A percentile compares a stretch with the other conserved stretches of the same genome.
Evolutionary conservation across 352 stramenopile genomes (phyloP).

Genomic region (Sclerospora graminicola): DNA sequence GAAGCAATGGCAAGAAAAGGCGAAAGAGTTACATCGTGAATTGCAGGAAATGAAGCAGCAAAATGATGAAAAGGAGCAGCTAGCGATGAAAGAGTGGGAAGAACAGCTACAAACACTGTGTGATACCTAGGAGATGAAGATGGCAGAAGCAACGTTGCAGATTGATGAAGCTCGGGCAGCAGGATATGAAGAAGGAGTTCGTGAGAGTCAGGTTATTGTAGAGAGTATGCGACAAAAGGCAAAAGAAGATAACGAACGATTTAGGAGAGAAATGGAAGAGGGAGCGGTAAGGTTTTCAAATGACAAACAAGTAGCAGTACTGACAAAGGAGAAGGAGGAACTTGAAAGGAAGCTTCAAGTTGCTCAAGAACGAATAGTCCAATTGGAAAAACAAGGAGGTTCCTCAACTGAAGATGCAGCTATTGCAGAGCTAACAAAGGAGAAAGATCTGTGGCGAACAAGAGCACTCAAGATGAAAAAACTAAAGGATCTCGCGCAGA

Average conservation of each 20-base stretch:
- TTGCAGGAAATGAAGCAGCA: conserved; percentile 28
- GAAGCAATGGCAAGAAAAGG: conserved; percentile 64
- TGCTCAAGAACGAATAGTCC: conserved; percentile 2
- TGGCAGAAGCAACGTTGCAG: conserved; percentile 57
- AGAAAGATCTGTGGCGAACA: conserved; percentile 71
- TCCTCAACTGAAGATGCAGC: background rate
- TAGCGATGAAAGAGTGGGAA: conserved; percentile 37
- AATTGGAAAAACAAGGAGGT: conserved; percentile 17
- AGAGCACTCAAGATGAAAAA: conserved; percentile 83
- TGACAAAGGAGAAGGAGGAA: conserved; percentile 23
- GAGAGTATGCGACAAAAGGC: conserved; percentile 42
- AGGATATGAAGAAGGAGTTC: conserved; percentile 68
- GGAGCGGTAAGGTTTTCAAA: background rate
- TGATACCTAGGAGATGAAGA: conserved; percentile 64
- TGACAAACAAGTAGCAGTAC: conserved; percentile 5
- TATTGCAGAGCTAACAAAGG: conserved; percentile 23
- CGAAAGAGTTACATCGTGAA: conserved; percentile 46
- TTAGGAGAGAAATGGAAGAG: conserved; percentile 18
- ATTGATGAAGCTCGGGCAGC: conserved; percentile 57
- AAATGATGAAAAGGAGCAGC: conserved; percentile 38
- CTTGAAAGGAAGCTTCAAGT: conserved; percentile 15
- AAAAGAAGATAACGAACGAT: conserved; percentile 27
- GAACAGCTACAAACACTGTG: conserved; percentile 53
- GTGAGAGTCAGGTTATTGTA: conserved; percentile 64
- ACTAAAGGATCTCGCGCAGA: conserved; percentile 56